Evolutionary conservation across 129 eudicot species (phyloP).

Genomic region (Oenanthe sinensis): DNA sequence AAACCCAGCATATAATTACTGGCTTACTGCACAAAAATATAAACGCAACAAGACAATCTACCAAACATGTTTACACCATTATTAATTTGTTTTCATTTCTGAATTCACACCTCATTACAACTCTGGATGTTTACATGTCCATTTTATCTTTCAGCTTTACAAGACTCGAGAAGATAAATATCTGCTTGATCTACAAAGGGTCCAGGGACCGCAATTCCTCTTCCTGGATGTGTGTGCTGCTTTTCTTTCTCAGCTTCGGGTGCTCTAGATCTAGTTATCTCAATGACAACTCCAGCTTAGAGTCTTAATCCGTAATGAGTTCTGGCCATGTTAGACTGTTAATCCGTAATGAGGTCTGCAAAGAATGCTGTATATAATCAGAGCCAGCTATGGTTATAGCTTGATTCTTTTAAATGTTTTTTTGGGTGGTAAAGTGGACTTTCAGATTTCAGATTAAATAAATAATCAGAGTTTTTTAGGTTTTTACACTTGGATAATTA

Average conservation of each 20-base stretch:
- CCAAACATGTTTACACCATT: not conserved
- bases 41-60: too few relatives aligned
- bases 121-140: too few relatives aligned
- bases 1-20: not conserved
- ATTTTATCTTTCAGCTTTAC: conserved; percentile 45
- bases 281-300: not conserved
- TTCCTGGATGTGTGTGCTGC: conserved; percentile 65
- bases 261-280: not conserved
- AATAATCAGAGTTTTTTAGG: not conserved
- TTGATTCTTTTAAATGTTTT: not conserved
- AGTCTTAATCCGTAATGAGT: not conserved
- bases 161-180: conserved; percentile 52
- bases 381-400: not conserved
- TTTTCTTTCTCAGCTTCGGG: conserved; percentile 7
- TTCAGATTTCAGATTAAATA: not conserved
- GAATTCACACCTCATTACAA: not conserved
- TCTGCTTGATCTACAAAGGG: conserved; percentile 68
- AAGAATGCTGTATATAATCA: conserved; percentile 8
- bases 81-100: not conserved
- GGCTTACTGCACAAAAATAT: not conserved
- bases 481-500: not conserved
- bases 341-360: not conserved
- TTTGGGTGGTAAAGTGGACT: not conserved
- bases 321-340: not conserved
- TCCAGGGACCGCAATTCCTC: conserved; percentile 54